Evolutionary conservation across 2,329 filamentous ascomycete species (phyloP).

Genomic region (Fusarium haematococcum): DNA sequence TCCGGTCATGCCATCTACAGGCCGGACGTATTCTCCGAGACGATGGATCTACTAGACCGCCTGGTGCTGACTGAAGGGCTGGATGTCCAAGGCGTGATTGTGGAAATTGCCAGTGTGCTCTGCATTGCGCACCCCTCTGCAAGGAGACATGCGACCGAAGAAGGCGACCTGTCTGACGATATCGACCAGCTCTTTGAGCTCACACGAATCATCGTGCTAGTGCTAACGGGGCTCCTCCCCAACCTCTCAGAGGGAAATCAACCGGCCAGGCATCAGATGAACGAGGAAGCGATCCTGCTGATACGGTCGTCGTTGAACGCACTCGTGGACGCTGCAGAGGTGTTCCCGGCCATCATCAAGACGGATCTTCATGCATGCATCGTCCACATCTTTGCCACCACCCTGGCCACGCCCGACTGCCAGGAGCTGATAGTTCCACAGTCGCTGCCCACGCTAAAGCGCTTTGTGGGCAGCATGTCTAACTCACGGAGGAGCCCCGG

Average conservation of each 20-base stretch:
- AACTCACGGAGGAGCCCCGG: slow-evolving; percentile 53
- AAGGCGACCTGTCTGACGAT: slow-evolving; percentile 90
- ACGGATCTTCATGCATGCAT: slow-evolving; percentile 97
- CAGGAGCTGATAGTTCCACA: slow-evolving; percentile 91
- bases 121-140: slow-evolving; percentile 94
- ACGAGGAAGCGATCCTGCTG: slow-evolving; percentile 86
- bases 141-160: slow-evolving; percentile 65
- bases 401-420: slow-evolving; percentile 84
- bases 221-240: slow-evolving; percentile 87
- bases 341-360: slow-evolving; percentile 96
- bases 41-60: slow-evolving; percentile 93
- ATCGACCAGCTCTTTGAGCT: slow-evolving; percentile 98
- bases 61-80: slow-evolving; percentile 91
- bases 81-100: slow-evolving; percentile 90
- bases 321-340: slow-evolving; percentile 92
- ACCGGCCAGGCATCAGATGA: slow-evolving; percentile 79
- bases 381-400: slow-evolving; percentile 94
- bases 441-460: slow-evolving; percentile 89
- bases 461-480: slow-evolving; percentile 85
- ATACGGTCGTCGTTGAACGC: slow-evolving; percentile 85
- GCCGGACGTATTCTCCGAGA: slow-evolving; percentile 95
- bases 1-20: slow-evolving; percentile 97
- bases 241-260: slow-evolving; percentile 78
- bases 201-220: slow-evolving; percentile 94
- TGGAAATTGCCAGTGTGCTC: slow-evolving; percentile 90